phyloP scores from a whole-genome alignment of 208 protist species.

The Crithidia expoeki region DNA sequence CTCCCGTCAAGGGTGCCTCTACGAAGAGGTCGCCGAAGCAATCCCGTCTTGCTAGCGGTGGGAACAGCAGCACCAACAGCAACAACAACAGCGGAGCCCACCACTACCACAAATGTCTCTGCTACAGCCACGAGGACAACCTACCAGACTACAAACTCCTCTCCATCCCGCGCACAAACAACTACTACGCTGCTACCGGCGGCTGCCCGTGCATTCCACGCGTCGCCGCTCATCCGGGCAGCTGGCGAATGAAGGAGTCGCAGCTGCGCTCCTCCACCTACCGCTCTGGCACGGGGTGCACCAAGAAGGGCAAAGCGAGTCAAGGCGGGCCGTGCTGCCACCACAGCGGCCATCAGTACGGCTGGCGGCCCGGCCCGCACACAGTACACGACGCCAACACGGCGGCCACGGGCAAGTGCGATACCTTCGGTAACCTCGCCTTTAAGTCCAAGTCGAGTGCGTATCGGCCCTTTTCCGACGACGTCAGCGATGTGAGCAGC shows the following conservation, averaged over 20 bases:
- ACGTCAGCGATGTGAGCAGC: conserved; percentile 65
- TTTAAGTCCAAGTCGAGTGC: conserved; percentile 52
- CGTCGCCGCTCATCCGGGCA: conserved; percentile 63
- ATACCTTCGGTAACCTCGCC: conserved; percentile 81
- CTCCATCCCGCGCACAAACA: conserved; percentile 75
- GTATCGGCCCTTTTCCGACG: conserved; percentile 37
- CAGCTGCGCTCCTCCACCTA: conserved; percentile 64
- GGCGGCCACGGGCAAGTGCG: conserved; percentile 70
- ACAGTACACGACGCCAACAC: conserved; percentile 64
- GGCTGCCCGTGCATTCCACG: conserved; percentile 82
- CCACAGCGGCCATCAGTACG: conserved; percentile 65
- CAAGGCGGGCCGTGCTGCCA: conserved; percentile 48
- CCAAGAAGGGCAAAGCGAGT: conserved; percentile 32
- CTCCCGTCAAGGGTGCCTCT: conserved; percentile 24
- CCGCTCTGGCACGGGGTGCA: conserved; percentile 45
- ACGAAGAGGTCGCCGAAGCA: conserved; percentile 13
- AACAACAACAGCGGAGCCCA: conserved; percentile 10
- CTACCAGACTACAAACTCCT: conserved; percentile 78
- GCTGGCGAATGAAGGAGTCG: conserved; percentile 61
- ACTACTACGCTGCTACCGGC: conserved; percentile 72
- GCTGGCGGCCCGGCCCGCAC: conserved; percentile 70
- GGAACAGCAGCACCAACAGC: not conserved
- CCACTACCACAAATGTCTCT: conserved; percentile 55
- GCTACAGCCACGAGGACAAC: conserved; percentile 57
- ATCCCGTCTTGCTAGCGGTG: not conserved